Conservation (phyloP, 495 filamentous ascomycete species). For the Usnea hakonensis region DNA sequence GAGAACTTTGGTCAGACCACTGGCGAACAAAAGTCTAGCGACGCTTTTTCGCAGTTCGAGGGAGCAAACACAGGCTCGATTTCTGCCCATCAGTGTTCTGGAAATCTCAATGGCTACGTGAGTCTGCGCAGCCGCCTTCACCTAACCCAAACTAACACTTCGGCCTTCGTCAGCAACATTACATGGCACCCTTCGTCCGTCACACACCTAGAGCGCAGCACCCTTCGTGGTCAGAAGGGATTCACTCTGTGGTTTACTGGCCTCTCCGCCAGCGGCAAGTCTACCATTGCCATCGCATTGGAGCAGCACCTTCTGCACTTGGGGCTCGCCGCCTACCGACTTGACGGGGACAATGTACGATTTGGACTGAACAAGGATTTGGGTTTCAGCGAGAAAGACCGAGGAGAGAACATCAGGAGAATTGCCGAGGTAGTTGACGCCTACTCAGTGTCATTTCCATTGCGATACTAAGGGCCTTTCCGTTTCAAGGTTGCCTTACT, state of each 20-base stretch:
- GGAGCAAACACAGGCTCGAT: background rate
- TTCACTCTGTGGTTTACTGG: conserved; percentile 98
- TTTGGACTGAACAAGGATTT: conserved; percentile 97
- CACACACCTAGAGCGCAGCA: conserved; percentile 74
- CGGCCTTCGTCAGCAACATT: conserved; percentile 67
- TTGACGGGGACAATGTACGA: conserved; percentile 97
- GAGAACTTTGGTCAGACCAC: background rate
- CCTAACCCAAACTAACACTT: conserved; percentile 4
- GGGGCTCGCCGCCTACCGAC: conserved; percentile 74
- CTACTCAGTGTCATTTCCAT: background rate
- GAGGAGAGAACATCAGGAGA: conserved; percentile 93
- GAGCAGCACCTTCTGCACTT: conserved; percentile 90
- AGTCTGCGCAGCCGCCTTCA: conserved; percentile 19
- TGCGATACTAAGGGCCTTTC: background rate
- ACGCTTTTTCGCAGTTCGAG: background rate
- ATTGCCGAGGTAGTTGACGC: conserved; percentile 64
- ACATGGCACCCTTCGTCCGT: conserved; percentile 93
- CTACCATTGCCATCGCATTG: conserved; percentile 88
- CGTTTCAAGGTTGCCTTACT: conserved; percentile 72
- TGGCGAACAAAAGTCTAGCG: background rate
- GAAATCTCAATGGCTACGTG: conserved; percentile 40
- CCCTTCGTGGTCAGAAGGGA: conserved; percentile 72
- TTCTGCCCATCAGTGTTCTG: background rate
- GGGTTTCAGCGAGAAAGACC: conserved; percentile 84
- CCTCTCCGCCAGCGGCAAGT: conserved; percentile 90